phyloP scores from a whole-genome alignment of 768 basidiomycete genomes.

The Mycena floridula region DNA sequence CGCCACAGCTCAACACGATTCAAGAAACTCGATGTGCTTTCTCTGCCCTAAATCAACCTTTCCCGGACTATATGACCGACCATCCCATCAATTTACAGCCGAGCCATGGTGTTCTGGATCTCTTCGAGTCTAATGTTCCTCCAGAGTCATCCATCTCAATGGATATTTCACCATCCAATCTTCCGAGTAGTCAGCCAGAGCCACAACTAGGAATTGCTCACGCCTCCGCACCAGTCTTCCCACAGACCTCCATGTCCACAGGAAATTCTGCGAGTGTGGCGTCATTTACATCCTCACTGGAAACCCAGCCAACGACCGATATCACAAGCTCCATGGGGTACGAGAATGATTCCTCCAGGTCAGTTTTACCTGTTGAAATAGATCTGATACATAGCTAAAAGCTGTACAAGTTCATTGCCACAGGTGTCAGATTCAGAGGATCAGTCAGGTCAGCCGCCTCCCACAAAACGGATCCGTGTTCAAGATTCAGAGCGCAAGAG shows the following conservation, averaged over 20 bases:
- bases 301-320: no score
- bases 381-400: no score
- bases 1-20: slow-evolving; percentile 2
- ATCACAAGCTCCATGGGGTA: background rate
- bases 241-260: background rate
- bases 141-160: background rate
- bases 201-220: no score
- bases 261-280: no score
- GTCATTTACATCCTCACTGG: no score
- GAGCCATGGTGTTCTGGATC: background rate
- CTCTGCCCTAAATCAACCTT: background rate
- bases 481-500: background rate
- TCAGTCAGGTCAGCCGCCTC: background rate
- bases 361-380: no score
- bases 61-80: background rate
- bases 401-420: background rate
- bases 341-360: background rate
- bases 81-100: background rate
- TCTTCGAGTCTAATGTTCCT: background rate
- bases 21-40: background rate
- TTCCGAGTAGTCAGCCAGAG: background rate
- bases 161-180: background rate
- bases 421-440: background rate
- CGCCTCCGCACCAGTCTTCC: background rate
- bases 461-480: background rate